Evolutionary conservation across 169 alveolate genomes (phyloP).

Genomic region (Pseudocohnilembus persalinus): DNA sequence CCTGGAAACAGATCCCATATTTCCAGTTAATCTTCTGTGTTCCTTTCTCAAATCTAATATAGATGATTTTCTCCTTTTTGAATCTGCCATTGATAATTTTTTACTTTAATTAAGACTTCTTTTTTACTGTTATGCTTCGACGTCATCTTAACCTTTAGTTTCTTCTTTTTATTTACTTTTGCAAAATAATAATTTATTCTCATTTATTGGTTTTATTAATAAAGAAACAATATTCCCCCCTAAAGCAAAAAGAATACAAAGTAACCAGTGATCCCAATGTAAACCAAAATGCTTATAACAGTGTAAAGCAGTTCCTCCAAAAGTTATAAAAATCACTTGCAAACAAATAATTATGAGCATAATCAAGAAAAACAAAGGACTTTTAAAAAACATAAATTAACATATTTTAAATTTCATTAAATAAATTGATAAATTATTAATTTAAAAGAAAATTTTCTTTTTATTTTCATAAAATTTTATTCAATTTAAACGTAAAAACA

Average conservation of each 20-base stretch:
- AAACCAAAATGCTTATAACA: constrained; percentile 44
- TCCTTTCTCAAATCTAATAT: no score
- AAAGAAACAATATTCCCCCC: constrained; percentile 3
- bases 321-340: constrained; percentile 31
- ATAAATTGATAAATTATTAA: no score
- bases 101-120: not conserved
- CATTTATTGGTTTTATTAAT: not conserved
- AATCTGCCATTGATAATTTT: no score
- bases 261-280: constrained; percentile 40
- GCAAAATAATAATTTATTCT: not conserved
- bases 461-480: no score
- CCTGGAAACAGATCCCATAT: no score
- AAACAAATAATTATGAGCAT: constrained; percentile 19
- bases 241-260: constrained; percentile 43
- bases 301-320: constrained; percentile 29
- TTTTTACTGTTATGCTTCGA: not conserved
- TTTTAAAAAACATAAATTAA: constrained; percentile 11
- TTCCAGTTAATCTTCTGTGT: no score
- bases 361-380: constrained; percentile 25
- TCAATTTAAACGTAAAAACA: no score
- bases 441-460: no score
- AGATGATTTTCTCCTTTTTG: no score
- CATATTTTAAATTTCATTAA: not conserved
- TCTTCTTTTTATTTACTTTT: not conserved
- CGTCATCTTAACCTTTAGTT: not conserved